Conservation (phyloP, 2,329 filamentous ascomycete genomes). For the Bretziella fagacearum region DNA sequence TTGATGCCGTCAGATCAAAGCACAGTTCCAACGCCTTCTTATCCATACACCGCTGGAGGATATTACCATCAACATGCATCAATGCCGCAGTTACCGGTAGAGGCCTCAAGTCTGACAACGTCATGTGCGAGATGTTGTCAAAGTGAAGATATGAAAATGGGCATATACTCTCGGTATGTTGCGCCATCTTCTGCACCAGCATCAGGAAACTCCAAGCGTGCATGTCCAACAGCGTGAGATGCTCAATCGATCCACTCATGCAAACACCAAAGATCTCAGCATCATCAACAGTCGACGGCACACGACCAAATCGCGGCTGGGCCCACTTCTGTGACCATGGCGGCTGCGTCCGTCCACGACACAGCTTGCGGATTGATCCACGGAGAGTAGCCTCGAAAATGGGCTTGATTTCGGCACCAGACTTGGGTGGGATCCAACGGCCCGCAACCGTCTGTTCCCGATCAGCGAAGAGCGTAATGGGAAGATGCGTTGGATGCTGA, state of each 20-base stretch:
- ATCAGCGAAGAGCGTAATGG: constrained; percentile 33
- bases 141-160: not conserved
- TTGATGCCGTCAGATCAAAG: constrained; percentile 21
- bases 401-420: constrained; percentile 26
- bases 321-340: constrained; percentile 28
- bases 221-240: constrained; percentile 48
- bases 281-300: constrained; percentile 28
- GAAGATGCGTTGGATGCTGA: constrained; percentile 19
- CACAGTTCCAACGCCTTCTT: constrained; percentile 29
- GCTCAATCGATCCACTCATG: constrained; percentile 51
- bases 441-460: constrained; percentile 30
- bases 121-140: not conserved
- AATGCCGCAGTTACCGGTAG: constrained; percentile 25
- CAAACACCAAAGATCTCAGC: constrained; percentile 45
- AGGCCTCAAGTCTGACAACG: constrained; percentile 7
- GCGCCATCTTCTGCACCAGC: constrained; percentile 54
- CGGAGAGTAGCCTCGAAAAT: constrained; percentile 41
- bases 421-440: constrained; percentile 32
- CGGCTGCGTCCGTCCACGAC: constrained; percentile 34
- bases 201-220: constrained; percentile 51
- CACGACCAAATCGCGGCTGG: constrained; percentile 25
- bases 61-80: constrained; percentile 50
- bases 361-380: constrained; percentile 39
- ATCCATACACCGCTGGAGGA: constrained; percentile 38
- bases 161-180: constrained; percentile 16